A percentile compares a stretch with the other conserved stretches of the same genome.
These are phyloP conservation scores for Thalassiosira hispida DNA, from an alignment of 352 stramenopile species.

Conservation along the genomic window DNA sequence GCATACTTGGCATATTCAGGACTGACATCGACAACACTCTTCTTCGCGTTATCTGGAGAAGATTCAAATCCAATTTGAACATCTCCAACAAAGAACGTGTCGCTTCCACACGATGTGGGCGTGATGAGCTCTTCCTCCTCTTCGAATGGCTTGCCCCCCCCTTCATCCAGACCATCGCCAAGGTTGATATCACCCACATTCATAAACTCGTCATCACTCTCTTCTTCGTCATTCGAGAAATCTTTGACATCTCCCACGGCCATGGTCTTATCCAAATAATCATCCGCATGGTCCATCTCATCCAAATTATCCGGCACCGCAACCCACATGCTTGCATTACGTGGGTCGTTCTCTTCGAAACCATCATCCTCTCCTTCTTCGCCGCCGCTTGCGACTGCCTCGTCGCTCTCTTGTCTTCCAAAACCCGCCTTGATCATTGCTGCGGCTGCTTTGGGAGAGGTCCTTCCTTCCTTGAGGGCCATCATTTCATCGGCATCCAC, in stretches of 20 bases:
- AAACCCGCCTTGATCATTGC: not conserved
- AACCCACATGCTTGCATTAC: conserved; percentile 55
- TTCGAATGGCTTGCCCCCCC: not conserved
- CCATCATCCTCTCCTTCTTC: conserved; percentile 1
- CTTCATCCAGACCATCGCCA: not conserved
- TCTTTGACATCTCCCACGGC: not conserved
- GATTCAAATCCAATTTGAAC: conserved; percentile 26
- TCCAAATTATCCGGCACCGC: conserved; percentile 26
- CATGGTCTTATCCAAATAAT: conserved; percentile 26
- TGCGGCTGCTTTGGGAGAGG: not conserved
- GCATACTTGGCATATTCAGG: not conserved
- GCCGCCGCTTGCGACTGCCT: not conserved
- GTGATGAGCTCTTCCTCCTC: conserved; percentile 9
- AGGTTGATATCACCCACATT: conserved; percentile 28
- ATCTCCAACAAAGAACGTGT: conserved; percentile 45
- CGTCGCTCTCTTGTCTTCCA: conserved; percentile 10
- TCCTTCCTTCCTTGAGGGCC: not conserved
- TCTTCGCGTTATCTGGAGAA: not conserved
- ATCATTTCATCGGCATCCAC: conserved; percentile 13
- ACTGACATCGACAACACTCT: not conserved
- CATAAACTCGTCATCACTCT: conserved; percentile 31
- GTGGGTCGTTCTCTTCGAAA: conserved; percentile 24
- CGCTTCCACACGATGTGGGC: not conserved
- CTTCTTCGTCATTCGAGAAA: conserved; percentile 12
- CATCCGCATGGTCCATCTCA: conserved; percentile 6